These are phyloP conservation scores for Aspergillus clavatus DNA, from an alignment of 2,329 filamentous ascomycete genomes.

Conservation along the genomic window DNA sequence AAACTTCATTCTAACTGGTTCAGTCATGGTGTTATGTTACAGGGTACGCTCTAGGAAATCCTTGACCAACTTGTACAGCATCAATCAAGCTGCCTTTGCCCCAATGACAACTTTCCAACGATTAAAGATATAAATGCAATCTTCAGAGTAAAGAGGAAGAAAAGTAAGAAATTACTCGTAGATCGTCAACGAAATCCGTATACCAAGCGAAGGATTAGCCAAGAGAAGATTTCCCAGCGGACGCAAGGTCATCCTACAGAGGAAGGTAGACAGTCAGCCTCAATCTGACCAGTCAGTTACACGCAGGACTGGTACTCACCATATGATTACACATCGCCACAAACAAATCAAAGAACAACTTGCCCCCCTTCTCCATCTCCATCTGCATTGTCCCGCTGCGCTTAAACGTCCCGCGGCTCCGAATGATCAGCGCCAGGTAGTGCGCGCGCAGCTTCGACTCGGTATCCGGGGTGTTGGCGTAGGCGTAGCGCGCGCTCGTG, in stretches of 20 bases:
- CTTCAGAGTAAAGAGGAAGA: no score
- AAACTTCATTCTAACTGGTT: no score
- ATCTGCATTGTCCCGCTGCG: slow-evolving; percentile 91
- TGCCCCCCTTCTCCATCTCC: slow-evolving; percentile 85
- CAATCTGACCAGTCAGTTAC: not conserved
- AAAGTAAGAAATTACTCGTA: not conserved
- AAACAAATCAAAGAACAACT: slow-evolving; percentile 89
- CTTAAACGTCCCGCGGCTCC: slow-evolving; percentile 83
- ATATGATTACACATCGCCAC: slow-evolving; percentile 91
- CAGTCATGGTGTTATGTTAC: no score
- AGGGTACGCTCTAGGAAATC: no score
- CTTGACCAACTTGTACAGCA: no score
- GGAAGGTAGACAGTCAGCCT: slow-evolving; percentile 11
- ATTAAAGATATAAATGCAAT: slow-evolving; percentile 2
- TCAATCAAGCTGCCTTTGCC: no score
- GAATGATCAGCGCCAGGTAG: slow-evolving; percentile 88
- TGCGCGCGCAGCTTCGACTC: slow-evolving; percentile 89
- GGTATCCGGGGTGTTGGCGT: slow-evolving; percentile 79
- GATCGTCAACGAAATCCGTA: slow-evolving; percentile 1
- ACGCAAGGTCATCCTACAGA: slow-evolving; percentile 20
- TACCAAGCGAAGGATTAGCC: not conserved
- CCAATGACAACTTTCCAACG: no score
- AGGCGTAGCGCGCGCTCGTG: slow-evolving; percentile 81
- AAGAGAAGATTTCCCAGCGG: slow-evolving; percentile 2
- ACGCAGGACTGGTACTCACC: slow-evolving; percentile 46